phyloP scores from a whole-genome alignment of 192 early-diverging fungal genomes.

The Umbelopsis isabellina region DNA sequence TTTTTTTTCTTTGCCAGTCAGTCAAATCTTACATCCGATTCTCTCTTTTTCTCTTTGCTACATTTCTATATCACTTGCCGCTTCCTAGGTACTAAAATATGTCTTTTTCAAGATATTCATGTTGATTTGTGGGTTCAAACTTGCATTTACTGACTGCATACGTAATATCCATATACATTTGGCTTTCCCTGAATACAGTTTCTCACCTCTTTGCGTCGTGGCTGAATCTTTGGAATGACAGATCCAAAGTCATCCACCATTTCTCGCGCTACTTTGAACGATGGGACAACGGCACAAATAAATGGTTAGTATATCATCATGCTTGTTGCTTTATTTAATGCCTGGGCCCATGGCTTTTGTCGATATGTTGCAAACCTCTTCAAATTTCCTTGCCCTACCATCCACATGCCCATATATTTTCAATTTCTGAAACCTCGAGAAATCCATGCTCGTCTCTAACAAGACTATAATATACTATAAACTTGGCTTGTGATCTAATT shows the following conservation, averaged over 20 bases:
- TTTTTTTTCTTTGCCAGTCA: constrained; percentile 22
- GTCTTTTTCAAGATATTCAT: neutral
- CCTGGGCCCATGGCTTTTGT: neutral
- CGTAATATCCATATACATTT: neutral
- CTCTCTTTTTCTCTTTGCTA: constrained; percentile 12
- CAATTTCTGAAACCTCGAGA: neutral
- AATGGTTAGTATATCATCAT: constrained; percentile 27
- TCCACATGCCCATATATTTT: constrained; percentile 9
- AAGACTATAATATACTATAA: neutral
- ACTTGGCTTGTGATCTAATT: neutral
- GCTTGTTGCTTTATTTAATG: neutral
- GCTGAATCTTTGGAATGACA: constrained; percentile 23
- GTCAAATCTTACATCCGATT: constrained; percentile 22
- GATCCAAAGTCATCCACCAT: constrained; percentile 19
- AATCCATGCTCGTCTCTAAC: neutral
- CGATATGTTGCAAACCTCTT: neutral
- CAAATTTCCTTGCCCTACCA: constrained; percentile 1
- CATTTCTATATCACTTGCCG: constrained; percentile 17
- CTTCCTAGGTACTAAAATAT: constrained; percentile 11
- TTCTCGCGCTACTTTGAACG: constrained; percentile 23
- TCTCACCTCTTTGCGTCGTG: constrained; percentile 11
- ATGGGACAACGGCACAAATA: constrained; percentile 29
- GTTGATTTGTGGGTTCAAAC: neutral
- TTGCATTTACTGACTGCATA: neutral
- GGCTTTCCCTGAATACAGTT: neutral